Evolutionary conservation across 768 basidiomycete species (phyloP).

Genomic region (Serendipita sp.): DNA sequence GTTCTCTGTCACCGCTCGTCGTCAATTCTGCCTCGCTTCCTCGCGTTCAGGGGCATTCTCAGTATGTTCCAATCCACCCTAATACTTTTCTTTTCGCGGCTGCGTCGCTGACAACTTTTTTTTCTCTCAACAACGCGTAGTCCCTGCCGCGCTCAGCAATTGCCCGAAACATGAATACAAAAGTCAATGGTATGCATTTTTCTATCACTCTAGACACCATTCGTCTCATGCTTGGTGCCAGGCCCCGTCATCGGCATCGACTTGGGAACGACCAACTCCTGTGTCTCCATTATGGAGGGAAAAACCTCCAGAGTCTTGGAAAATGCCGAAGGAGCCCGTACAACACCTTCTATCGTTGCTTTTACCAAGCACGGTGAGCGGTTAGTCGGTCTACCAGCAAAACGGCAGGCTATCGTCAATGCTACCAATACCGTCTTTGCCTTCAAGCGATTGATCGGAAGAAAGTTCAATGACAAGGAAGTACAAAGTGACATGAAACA

Average conservation of each 20-base stretch:
- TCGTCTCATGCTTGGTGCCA: constrained; percentile 14
- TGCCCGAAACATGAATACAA: constrained; percentile 89
- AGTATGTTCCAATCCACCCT: not conserved
- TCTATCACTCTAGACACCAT: not conserved
- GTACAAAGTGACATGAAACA: constrained; percentile 81
- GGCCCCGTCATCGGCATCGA: constrained; percentile 94
- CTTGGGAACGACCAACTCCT: constrained; percentile 85
- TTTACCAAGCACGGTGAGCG: constrained; percentile 99
- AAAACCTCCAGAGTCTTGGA: constrained; percentile 89
- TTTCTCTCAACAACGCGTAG: constrained; percentile 9
- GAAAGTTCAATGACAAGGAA: constrained; percentile 83
- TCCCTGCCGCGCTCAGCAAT: constrained; percentile 49
- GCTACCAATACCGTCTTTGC: constrained; percentile 83
- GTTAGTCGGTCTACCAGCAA: constrained; percentile 87
- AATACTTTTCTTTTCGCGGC: not conserved
- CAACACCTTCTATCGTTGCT: constrained; percentile 95
- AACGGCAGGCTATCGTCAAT: constrained; percentile 96
- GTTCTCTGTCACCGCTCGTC: not conserved
- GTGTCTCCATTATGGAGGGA: constrained; percentile 90
- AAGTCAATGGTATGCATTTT: constrained; percentile 55
- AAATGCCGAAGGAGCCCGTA: constrained; percentile 93
- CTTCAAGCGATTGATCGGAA: constrained; percentile 88
- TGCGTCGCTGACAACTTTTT: constrained; percentile 9
- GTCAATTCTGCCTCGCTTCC: constrained; percentile 10
- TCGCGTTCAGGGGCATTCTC: constrained; percentile 3